Evolutionary conservation across 768 basidiomycete genomes (phyloP).

Genomic region (Daedaleopsis nitida): DNA sequence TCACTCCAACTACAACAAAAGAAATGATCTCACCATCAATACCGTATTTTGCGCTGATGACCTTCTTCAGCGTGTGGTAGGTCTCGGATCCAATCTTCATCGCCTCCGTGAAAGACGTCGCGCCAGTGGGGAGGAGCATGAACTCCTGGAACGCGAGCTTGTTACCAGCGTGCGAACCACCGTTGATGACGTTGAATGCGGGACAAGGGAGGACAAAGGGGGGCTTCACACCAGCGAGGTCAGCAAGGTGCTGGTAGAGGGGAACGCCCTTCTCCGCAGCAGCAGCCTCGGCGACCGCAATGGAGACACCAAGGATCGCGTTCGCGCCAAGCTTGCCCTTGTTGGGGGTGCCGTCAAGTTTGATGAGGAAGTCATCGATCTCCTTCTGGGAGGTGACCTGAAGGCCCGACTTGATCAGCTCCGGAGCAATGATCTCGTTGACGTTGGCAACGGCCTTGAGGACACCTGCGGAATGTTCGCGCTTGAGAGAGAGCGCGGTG

Average conservation of each 20-base stretch:
- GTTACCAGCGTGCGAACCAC: conserved; percentile 99
- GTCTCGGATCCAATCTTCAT: conserved; percentile 99
- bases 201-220: conserved; percentile 93
- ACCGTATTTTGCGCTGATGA: conserved; percentile 98
- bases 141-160: conserved; percentile 99
- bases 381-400: conserved; percentile 90
- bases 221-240: conserved; percentile 92
- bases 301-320: conserved; percentile 97
- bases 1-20: not conserved
- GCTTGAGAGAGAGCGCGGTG: not conserved
- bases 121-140: conserved; percentile 98
- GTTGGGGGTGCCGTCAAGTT: conserved; percentile 96
- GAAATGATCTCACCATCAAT: conserved; percentile 75
- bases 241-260: conserved; percentile 94
- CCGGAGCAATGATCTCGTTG: conserved; percentile 88
- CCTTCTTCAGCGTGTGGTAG: conserved; percentile 98
- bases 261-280: conserved; percentile 95
- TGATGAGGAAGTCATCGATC: conserved; percentile 97
- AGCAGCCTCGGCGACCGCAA: conserved; percentile 91
- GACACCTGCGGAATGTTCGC: conserved; percentile 60
- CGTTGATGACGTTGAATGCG: conserved; percentile 99
- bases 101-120: conserved; percentile 89
- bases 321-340: conserved; percentile 99
- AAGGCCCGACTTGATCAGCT: conserved; percentile 81
- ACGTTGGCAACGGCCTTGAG: conserved; percentile 92